A percentile compares a stretch with the other conserved stretches of the same genome.
These are phyloP conservation scores for Quercus glauca DNA, from an alignment of 306 rosid species.

Conservation along the genomic window DNA sequence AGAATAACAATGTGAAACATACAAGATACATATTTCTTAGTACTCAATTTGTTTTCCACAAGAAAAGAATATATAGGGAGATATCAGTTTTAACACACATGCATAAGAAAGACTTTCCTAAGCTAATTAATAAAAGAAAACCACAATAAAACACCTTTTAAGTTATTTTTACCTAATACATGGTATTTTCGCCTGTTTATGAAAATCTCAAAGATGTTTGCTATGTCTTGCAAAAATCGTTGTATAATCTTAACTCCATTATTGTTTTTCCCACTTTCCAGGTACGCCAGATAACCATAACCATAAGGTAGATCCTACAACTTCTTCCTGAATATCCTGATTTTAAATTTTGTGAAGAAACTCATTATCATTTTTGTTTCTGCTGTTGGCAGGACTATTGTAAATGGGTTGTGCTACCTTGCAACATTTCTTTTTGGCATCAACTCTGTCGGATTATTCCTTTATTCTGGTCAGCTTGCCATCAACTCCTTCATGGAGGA, in stretches of 20 bases:
- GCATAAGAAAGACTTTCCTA: constrained; percentile 5
- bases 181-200: background rate
- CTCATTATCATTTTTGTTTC: constrained; percentile 16
- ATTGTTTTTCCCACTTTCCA: constrained; percentile 37
- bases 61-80: background rate
- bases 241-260: background rate
- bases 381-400: constrained; percentile 63
- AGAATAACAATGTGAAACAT: background rate
- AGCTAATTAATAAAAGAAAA: constrained; percentile 5
- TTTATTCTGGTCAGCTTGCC: constrained; percentile 83
- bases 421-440: constrained; percentile 88
- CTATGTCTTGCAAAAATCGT: background rate
- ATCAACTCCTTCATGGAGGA: constrained; percentile 55
- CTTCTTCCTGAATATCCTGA: constrained; percentile 4
- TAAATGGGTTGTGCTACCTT: constrained; percentile 88
- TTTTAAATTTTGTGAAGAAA: constrained; percentile 8
- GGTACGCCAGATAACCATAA: constrained; percentile 91
- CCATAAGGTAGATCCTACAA: constrained; percentile 60
- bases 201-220: constrained; percentile 11
- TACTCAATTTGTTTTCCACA: background rate
- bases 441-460: constrained; percentile 74
- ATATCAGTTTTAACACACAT: background rate
- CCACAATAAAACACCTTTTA: background rate
- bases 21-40: background rate
- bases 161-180: constrained; percentile 17